Evolutionary conservation across 495 filamentous ascomycete species (phyloP), one percentile per base, ranked within the genome.

Genomic region (Apodospora peruviana): DNA sequence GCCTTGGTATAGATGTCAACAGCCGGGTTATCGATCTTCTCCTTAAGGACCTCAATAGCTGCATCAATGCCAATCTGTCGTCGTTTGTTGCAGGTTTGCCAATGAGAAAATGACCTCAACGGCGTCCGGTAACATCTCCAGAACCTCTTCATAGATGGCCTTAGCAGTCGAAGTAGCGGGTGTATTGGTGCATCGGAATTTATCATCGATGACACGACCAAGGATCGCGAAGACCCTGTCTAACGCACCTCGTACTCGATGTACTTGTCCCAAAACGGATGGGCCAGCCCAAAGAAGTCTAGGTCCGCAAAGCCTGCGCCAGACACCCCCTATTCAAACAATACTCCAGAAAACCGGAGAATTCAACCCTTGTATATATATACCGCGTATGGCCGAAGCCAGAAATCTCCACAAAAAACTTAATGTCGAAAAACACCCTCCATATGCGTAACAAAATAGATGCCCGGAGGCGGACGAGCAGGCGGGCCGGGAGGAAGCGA

Each of bases 231-330:
- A 91, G 43, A 97, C 90, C 61, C 82, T 87, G 51, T 95, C 40
- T 91, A 70, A 8, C 90, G 82, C 59, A 95, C 90, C 60, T 97
- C 93, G 58, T 90, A 97, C 58, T 96, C 93, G 45, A 97, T 79
- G 58, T 95, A 99, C 68, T 96, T 97, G 60, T 97, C 94, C 93
- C 93, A 99, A 74, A 99, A 96, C 0, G 89, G 90, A 61, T 96
- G 90, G 3, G 90, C 83, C 8, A n/a, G n/a, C n/a, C n/a, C n/a
- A n/a, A 94, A 77, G 64, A 96, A 99, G 67, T 99, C 93, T 23
- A 96, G 77, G 14, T 93, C 93, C 16, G 96, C 90, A 57, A 78
- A 81, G 36, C 74, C 78, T 14, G 90, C 91, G 43, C 83, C 93
- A 58, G n/a, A n/a, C n/a, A n/a, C n/a, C n/a, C n/a, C n/a, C n/a